Base-by-base conservation (phyloP, 1,284 basidiomycete species). In the Boletus hoseneyae region DNA sequence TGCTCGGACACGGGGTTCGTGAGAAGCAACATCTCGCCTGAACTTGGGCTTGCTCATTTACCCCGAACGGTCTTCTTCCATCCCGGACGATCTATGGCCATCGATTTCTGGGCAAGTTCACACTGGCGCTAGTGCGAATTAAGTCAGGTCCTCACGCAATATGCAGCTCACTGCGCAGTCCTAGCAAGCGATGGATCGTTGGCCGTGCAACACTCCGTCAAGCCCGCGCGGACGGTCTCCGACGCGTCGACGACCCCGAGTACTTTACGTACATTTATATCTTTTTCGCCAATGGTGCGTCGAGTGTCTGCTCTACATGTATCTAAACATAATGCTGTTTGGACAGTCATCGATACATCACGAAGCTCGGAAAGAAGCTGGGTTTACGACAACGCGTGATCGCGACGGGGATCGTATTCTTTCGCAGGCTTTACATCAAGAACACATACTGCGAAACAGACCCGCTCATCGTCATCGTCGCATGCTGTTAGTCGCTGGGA, bases 401-500 rank as follows among this genome's bases (percentile, higher is more conserved):
- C 46, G 93, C 95, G 1, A 97, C 95, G 0, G 92, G 95, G 1
- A 91, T 85, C 36, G 83, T 97, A 34, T 98, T 94, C 72, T 96
- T 98, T 68, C 83, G 89, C 32, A 78, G 96, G 19, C 98, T 98
- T 72, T 99, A 98, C 68, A 73, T 95, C 57, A 93, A 94, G 74
- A 97, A 94, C 66, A 79, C 83, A 2, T 96, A 93, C 64, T 93
- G 88, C 70, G 93, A 97, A 63, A 95, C 94, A 0, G 94, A 97
- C 59, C 93, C 92, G 0, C 95, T 93, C 62, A 76, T 96, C 44
- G 93, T 98, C 37, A 84, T 93, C 32, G 86, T 93, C 0, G 92
- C 94, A 0, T 98, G 95, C 70, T 87, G 90, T 55, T 98, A 97
- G 87, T 98, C 21, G 94, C 96, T 3, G 91, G 94, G 4, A 99